Evolutionary conservation across 345 rosid species (phyloP).

Genomic region (Acer yangbiense): DNA sequence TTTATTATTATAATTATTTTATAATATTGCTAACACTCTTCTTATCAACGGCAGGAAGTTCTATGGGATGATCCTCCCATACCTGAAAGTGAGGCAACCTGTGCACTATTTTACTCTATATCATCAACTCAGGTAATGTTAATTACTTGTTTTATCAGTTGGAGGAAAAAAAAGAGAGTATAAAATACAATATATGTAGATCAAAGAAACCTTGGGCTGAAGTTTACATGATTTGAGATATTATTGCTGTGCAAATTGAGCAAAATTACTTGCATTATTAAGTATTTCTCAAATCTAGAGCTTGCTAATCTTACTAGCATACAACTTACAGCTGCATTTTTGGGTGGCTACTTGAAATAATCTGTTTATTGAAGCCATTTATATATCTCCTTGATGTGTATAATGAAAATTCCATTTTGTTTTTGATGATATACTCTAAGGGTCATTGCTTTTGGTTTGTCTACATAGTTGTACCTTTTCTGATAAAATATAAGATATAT

Average conservation of each 20-base stretch:
- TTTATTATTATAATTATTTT: slow-evolving; percentile 3
- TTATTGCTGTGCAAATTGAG: background rate
- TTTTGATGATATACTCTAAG: background rate
- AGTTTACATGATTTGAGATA: background rate
- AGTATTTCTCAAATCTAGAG: background rate
- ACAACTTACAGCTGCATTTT: background rate
- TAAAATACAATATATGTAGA: background rate
- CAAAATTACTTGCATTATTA: background rate
- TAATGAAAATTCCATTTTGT: background rate
- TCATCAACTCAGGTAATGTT: slow-evolving; percentile 84
- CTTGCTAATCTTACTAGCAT: slow-evolving; percentile 5
- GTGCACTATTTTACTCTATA: slow-evolving; percentile 94
- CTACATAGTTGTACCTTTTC: background rate
- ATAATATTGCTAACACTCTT: slow-evolving; percentile 8
- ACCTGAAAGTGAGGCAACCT: slow-evolving; percentile 70
- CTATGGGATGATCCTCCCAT: slow-evolving; percentile 92
- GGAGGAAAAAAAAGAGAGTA: background rate
- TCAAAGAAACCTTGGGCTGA: background rate
- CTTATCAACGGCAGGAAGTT: slow-evolving; percentile 66
- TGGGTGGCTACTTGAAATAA: background rate
- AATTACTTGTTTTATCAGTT: background rate
- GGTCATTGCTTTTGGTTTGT: background rate
- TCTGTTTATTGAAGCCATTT: background rate
- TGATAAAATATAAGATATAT: background rate
- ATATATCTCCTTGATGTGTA: background rate